A percentile compares a stretch with the other conserved stretches of the same genome.
Evolutionary conservation across 352 stramenopile genomes (phyloP).

Genomic region (Saprolegnia diclina): DNA sequence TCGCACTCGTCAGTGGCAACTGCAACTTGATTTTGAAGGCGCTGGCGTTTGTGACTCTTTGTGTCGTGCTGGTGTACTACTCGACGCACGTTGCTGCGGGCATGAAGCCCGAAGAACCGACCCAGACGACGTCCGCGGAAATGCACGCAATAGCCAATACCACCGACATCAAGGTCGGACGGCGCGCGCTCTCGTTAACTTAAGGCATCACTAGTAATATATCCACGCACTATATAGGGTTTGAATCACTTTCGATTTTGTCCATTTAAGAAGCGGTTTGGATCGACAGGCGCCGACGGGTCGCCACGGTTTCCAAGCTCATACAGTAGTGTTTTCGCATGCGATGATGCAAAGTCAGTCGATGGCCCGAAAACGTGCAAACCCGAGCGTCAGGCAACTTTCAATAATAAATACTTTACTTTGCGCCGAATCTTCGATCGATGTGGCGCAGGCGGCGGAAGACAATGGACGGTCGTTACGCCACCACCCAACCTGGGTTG

Average conservation of each 20-base stretch:
- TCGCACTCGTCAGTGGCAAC: not conserved
- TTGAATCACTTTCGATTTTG: no score
- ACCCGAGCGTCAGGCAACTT: no score
- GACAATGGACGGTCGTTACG: not conserved
- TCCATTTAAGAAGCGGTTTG: no score
- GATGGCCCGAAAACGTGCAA: no score
- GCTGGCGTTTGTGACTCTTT: slow-evolving; percentile 10
- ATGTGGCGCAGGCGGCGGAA: not conserved
- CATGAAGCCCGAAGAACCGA: not conserved
- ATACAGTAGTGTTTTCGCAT: no score
- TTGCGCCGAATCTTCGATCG: no score
- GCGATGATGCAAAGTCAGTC: no score
- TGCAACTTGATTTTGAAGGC: slow-evolving; percentile 15
- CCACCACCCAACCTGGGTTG: not conserved
- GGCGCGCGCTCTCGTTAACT: not conserved
- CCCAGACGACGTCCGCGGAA: not conserved
- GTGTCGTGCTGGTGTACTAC: slow-evolving; percentile 14
- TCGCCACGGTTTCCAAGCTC: no score
- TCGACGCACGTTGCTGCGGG: not conserved
- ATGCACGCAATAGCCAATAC: not conserved
- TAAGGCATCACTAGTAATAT: not conserved
- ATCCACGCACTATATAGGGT: no score
- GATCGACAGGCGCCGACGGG: no score
- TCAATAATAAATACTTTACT: no score
- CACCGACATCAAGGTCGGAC: not conserved